Percentiles rank a stretch among this genome's conserved stretches.
Evolutionary conservation across 768 basidiomycete species (phyloP).

Genomic region (Boletus subparvulus): DNA sequence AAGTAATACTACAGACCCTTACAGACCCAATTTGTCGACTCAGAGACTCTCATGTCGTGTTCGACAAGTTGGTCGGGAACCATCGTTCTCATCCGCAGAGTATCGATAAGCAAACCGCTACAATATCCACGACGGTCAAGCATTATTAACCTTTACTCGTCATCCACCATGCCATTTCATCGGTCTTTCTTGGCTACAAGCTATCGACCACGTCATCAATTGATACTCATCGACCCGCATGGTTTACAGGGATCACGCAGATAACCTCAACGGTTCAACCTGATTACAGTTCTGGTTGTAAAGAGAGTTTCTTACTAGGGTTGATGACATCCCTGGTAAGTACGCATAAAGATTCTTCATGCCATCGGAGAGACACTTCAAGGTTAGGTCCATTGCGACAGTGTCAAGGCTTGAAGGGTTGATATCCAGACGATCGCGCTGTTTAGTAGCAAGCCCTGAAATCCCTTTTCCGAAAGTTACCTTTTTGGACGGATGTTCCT

Average conservation of each 20-base stretch:
- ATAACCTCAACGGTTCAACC: neutral
- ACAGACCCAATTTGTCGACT: neutral
- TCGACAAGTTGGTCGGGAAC: neutral
- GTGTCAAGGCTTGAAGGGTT: neutral
- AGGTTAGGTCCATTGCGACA: no score
- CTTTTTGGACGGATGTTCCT: conserved; percentile 20
- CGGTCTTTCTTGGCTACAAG: neutral
- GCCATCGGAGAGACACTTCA: no score
- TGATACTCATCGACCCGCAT: neutral
- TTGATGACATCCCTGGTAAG: neutral
- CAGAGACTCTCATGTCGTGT: neutral
- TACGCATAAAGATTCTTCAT: no score
- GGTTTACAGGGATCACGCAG: no score
- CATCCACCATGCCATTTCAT: neutral
- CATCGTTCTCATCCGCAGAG: neutral
- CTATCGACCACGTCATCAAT: neutral
- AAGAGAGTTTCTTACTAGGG: neutral
- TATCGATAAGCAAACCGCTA: no score
- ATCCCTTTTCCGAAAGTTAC: conserved; percentile 1
- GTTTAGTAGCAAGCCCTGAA: no score
- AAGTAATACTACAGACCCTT: neutral
- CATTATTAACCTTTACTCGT: neutral
- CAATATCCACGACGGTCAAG: neutral
- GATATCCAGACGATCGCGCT: neutral
- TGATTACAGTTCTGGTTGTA: neutral